Base-by-base conservation (phyloP, 2,329 filamentous ascomycete species). In the Fusarium incarnatum region DNA sequence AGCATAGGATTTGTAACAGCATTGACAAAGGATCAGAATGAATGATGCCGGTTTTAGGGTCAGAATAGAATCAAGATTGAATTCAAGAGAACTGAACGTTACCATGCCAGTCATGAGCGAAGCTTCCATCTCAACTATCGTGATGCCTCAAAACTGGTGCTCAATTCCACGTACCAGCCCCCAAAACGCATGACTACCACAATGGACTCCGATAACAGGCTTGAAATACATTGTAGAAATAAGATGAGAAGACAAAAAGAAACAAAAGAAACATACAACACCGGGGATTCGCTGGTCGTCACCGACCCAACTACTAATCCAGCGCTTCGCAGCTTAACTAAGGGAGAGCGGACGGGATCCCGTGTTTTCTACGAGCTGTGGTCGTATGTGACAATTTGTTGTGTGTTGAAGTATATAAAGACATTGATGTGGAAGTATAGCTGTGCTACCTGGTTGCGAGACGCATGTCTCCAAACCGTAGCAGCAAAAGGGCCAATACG, bases 331-430 rank as follows among this genome's bases (percentile, higher is more conserved):
- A 37, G 34, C 34, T 37, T 37, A 37, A 20, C 13, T 12, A n/a
- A 47, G 5, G 8, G 18, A 15, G n/a, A 47, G 23, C n/a, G n/a
- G 46, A 48, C 64, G 28, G 70, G 48, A 27, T 52, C 32, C 32
- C 48, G 48, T 40, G 23, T 52, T 40, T n/a, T 52, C 32, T 52
- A 23, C 30, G 32, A 52, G 48, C 48, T 40, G 5, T 52, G 48
- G 48, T 40, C 30, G 32, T 52, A 40, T 52, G 32, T 40, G 22
- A 3, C 34, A 8, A 9, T 27, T 9, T 28, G 2, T 16, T 4
- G 4, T 13, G 3, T 3, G 16, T 20, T 16, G 0, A 2, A 15
- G 2, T 2, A 7, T 28, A 25, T n/a, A 37, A 22, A 22, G 16
- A 44, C 6, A 11, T 6, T 4, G 9, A 9, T 6, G n/a, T 30